A percentile compares a stretch with the other conserved stretches of the same genome.
Conservation (phyloP, 805 yeast species). For the Metschnikowia baotianmanensis region DNA sequence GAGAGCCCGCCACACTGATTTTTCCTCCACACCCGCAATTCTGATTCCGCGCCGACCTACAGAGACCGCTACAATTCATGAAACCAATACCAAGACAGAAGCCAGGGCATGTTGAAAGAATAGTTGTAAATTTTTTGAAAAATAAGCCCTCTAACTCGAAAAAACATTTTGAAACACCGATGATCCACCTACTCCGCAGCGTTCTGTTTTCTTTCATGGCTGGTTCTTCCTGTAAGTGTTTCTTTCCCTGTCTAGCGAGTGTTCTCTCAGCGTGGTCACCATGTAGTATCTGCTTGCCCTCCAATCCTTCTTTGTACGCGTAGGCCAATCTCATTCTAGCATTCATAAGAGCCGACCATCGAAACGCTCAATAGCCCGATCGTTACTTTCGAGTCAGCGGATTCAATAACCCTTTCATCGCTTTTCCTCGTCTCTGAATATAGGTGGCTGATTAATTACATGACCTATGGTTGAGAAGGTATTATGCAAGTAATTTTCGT, state of each 20-base stretch:
- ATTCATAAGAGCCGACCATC: slow-evolving; percentile 68
- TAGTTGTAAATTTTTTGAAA: no score
- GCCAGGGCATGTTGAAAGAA: no score
- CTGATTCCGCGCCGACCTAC: no score
- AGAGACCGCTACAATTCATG: no score
- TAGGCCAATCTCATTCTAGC: slow-evolving; percentile 58
- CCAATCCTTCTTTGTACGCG: slow-evolving; percentile 58
- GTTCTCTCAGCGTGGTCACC: slow-evolving; percentile 79
- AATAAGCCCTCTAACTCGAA: no score
- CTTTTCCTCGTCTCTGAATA: slow-evolving; percentile 50
- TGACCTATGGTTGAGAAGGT: slow-evolving; percentile 72
- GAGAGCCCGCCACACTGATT: no score
- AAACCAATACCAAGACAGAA: no score
- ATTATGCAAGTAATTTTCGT: slow-evolving; percentile 51
- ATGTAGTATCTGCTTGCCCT: slow-evolving; percentile 53
- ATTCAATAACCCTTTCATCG: slow-evolving; percentile 61
- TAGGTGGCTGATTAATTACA: slow-evolving; percentile 47
- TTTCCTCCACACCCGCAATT: no score
- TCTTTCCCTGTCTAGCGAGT: slow-evolving; percentile 62
- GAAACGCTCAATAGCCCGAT: slow-evolving; percentile 67
- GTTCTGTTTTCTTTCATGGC: not conserved
- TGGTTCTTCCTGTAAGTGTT: slow-evolving; percentile 23
- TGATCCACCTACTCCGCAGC: not conserved
- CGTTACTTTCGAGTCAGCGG: slow-evolving; percentile 66
- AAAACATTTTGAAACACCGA: no score